Evolutionary conservation across 371 early-diverging fungal species (phyloP), one percentile per base, ranked within the genome.

Genomic region (Coemansia sp.): DNA sequence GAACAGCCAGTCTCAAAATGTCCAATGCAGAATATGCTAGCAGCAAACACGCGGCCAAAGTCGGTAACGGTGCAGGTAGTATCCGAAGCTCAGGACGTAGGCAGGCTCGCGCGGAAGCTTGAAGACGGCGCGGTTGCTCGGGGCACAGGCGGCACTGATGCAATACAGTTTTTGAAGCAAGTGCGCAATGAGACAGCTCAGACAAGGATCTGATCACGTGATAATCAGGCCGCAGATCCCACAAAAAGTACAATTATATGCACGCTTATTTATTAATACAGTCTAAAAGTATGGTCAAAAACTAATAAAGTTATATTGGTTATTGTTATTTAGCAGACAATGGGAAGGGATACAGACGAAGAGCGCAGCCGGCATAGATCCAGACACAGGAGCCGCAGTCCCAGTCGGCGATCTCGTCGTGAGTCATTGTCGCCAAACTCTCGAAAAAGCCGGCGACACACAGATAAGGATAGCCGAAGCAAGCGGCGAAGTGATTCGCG

Each of bases 101-200:
- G 83, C 39, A 85, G 88, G 12, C 80, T 89, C 26, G 90, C 90
- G 23, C 86, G 87, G 52, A 76, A 71, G 29, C 79, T 86, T 6
- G 82, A 81, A 48, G 84, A 83, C 3, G 77, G 85, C 41, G 82
- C 85, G 24, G 85, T 90, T 12, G 88, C 90, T 8, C 86, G 91
- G 11, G 97, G 97, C 29, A 96, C 98, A 0, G 98, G 98, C n/a
- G 98, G 98, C 28, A 96, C 96, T 2, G 91, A 96, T 67, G 84
- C 95, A 17, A 90, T 96, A 55, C 93, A 95, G 15, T 98, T 98
- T 80, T 66, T 88, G 67, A 86, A 86, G 67, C 85, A 88, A 71
- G 82, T 84, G 11, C 83, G 90, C 29, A 83, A 88, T 53, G 91
- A 92, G 65, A 92, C 92, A 0, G 81, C 75, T 28, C 75, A 80